These are phyloP conservation scores for Barnettozyma wickerhamii DNA, from an alignment of 805 yeast genomes.

Conservation along the genomic window DNA sequence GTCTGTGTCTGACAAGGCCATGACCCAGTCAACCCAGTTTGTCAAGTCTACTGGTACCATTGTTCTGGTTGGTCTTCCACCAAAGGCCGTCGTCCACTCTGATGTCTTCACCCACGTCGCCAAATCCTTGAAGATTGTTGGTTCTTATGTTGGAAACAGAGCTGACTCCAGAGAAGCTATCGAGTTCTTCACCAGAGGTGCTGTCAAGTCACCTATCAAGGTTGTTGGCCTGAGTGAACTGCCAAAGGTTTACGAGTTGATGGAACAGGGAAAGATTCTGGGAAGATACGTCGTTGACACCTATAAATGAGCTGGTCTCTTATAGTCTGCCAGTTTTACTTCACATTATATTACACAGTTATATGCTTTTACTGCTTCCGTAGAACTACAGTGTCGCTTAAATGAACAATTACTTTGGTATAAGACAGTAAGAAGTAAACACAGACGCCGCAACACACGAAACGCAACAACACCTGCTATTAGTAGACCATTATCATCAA, in stretches of 20 bases:
- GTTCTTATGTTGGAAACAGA: constrained; percentile 86
- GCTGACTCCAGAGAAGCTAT: constrained; percentile 76
- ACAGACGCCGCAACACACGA: too few species aligned
- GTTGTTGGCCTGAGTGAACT: constrained; percentile 52
- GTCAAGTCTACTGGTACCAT: constrained; percentile 65
- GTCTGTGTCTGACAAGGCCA: constrained; percentile 65
- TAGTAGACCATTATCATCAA: too few species aligned
- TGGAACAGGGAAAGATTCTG: constrained; percentile 59
- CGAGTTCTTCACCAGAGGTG: constrained; percentile 65
- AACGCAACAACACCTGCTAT: too few species aligned
- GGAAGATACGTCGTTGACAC: constrained; percentile 66
- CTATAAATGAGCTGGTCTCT: too few species aligned
- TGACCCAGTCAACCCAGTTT: constrained; percentile 52
- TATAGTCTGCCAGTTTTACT: too few species aligned
- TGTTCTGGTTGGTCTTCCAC: constrained; percentile 72
- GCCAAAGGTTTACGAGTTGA: constrained; percentile 48
- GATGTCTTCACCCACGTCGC: constrained; percentile 69
- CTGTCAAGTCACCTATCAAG: constrained; percentile 59
- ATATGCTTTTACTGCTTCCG: too few species aligned
- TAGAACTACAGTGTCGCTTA: too few species aligned
- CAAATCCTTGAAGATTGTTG: constrained; percentile 63
- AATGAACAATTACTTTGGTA: too few species aligned
- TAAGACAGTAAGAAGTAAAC: too few species aligned
- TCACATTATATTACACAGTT: too few species aligned
- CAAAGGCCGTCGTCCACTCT: constrained; percentile 64